A percentile compares a stretch with the other conserved stretches of the same genome.
phyloP scores from a whole-genome alignment of 2,329 filamentous ascomycete species.

The Cladosporium sp. region DNA sequence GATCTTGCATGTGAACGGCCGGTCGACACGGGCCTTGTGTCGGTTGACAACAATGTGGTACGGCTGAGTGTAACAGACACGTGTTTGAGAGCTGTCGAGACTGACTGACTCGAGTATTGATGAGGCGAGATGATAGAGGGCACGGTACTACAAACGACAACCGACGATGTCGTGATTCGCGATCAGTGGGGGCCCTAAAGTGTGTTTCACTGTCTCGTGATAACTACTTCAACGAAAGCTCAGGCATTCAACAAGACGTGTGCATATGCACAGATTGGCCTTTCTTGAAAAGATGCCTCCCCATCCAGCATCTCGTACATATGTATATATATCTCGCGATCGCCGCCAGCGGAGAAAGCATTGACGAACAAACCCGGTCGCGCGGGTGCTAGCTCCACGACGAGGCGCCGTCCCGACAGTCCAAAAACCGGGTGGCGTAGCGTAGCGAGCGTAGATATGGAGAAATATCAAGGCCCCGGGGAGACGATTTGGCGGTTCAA shows the following conservation, averaged over 20 bases:
- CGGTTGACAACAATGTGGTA: background rate
- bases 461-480: slow-evolving; percentile 2
- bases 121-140: background rate
- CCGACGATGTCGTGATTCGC: background rate
- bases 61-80: background rate
- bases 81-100: background rate
- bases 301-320: background rate
- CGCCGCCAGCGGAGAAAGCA: background rate
- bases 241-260: background rate
- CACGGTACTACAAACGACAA: background rate
- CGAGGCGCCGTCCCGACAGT: background rate
- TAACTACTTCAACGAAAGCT: too few species aligned
- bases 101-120: background rate
- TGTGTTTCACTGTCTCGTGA: too few species aligned
- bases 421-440: background rate
- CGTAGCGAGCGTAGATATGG: background rate
- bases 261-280: background rate
- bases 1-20: background rate
- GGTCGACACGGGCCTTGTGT: too few species aligned
- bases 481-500: background rate
- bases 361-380: background rate
- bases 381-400: background rate
- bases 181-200: background rate
- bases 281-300: background rate
- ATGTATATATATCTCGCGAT: background rate